Conservation (phyloP, 306 rosid species). For the Dalbergia cochinchinensis region DNA sequence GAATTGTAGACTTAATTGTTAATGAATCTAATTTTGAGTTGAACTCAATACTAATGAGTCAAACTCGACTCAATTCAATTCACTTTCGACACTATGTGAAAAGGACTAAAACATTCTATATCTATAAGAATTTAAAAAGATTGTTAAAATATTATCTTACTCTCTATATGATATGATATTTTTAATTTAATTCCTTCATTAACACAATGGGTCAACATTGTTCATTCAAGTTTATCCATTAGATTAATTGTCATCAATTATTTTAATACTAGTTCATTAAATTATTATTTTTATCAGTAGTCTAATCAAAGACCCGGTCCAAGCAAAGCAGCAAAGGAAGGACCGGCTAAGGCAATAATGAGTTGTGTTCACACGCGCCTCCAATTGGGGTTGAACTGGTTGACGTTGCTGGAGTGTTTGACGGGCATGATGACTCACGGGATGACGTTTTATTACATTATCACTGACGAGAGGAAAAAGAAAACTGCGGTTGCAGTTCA, state of each 20-base stretch:
- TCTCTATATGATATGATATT: too few species aligned
- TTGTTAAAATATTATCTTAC: too few species aligned
- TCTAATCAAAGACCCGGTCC: slow-evolving; percentile 23
- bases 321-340: background rate
- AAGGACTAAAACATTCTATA: too few species aligned
- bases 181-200: background rate
- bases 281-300: too few species aligned
- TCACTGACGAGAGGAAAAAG: background rate
- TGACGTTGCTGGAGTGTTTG: slow-evolving; percentile 1
- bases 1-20: too few species aligned
- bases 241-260: background rate
- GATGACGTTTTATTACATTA: slow-evolving; percentile 32
- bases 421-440: slow-evolving; percentile 28
- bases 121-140: too few species aligned
- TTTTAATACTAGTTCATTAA: background rate
- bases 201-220: background rate
- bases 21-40: too few species aligned
- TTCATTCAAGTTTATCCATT: background rate
- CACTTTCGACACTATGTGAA: too few species aligned
- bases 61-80: too few species aligned
- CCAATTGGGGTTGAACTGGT: slow-evolving; percentile 11
- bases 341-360: background rate
- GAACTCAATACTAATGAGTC: too few species aligned
- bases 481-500: background rate
- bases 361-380: slow-evolving; percentile 42